Conservation (phyloP, 768 basidiomycete species). For the Pleurotus ostreatus region DNA sequence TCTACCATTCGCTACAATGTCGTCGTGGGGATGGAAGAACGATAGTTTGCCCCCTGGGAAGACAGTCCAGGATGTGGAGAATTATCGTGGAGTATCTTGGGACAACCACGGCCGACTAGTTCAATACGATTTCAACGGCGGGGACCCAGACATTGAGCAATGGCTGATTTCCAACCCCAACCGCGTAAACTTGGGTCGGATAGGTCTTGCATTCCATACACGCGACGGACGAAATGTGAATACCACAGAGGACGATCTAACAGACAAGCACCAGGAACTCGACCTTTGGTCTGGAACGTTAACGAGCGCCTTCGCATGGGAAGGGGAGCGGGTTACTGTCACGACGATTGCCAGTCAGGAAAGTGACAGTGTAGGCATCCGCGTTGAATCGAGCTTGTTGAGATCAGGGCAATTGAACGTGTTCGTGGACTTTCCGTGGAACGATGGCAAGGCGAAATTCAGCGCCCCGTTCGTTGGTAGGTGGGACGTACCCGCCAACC, state of each 20-base stretch:
- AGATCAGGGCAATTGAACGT: slow-evolving; percentile 33
- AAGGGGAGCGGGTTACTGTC: slow-evolving; percentile 32
- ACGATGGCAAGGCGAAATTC: slow-evolving; percentile 53
- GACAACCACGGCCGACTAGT: slow-evolving; percentile 46
- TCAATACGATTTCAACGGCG: slow-evolving; percentile 44
- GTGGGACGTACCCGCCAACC: slow-evolving; percentile 43
- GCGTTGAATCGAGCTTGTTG: slow-evolving; percentile 36
- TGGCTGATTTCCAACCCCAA: slow-evolving; percentile 60
- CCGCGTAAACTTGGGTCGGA: slow-evolving; percentile 48
- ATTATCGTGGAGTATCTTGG: slow-evolving; percentile 47
- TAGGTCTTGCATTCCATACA: slow-evolving; percentile 42
- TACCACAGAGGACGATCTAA: slow-evolving; percentile 35
- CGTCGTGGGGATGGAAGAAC: slow-evolving; percentile 62
- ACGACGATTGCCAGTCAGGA: slow-evolving; percentile 34
- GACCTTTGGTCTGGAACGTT: slow-evolving; percentile 56
- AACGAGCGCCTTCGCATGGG: slow-evolving; percentile 38
- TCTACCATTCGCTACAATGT: slow-evolving; percentile 50
- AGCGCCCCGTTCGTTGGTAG: slow-evolving; percentile 54
- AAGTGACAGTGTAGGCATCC: slow-evolving; percentile 35
- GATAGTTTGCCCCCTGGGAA: slow-evolving; percentile 43
- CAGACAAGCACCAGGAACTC: slow-evolving; percentile 32
- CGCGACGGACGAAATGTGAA: slow-evolving; percentile 20
- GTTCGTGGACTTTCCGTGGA: slow-evolving; percentile 60
- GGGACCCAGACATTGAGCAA: slow-evolving; percentile 40
- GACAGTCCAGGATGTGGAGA: slow-evolving; percentile 38